Evolutionary conservation across 768 basidiomycete species (phyloP).

Genomic region (Mycena galericulata): DNA sequence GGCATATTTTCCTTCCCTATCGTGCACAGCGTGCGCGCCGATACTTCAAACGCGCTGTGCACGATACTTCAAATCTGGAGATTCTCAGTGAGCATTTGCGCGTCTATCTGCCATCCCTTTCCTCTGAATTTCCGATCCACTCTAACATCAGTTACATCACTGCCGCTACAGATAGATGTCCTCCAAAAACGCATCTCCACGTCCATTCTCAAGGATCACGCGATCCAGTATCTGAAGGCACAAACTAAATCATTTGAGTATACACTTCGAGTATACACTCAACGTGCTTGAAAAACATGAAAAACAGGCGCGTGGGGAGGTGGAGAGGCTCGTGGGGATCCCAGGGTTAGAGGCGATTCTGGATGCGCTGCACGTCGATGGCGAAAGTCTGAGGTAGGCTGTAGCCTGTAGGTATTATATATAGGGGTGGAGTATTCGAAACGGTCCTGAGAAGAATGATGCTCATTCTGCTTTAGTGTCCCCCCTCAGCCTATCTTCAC

Average conservation of each 20-base stretch:
- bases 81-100: conserved; percentile 83
- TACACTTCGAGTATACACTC: conserved; percentile 86
- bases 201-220: conserved; percentile 82
- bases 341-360: conserved; percentile 66
- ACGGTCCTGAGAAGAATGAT: no score
- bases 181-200: conserved; percentile 90
- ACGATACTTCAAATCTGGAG: conserved; percentile 80
- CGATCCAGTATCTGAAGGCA: conserved; percentile 81
- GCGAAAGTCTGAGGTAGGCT: no score
- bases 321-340: conserved; percentile 84
- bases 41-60: no score
- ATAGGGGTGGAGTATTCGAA: no score
- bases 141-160: no score
- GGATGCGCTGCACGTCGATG: conserved; percentile 60
- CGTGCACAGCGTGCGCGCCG: conserved; percentile 88
- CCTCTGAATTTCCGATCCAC: neutral
- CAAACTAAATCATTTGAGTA: conserved; percentile 90
- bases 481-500: no score
- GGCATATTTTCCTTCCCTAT: conserved; percentile 98
- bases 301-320: conserved; percentile 74
- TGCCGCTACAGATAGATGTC: conserved; percentile 67
- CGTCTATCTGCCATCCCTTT: no score
- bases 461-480: no score
- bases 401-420: no score
- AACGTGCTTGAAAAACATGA: conserved; percentile 76